Evolutionary conservation across 2,329 filamentous ascomycete species (phyloP), one percentile per base, ranked within the genome.

Genomic region (Botrytis sinoallii): DNA sequence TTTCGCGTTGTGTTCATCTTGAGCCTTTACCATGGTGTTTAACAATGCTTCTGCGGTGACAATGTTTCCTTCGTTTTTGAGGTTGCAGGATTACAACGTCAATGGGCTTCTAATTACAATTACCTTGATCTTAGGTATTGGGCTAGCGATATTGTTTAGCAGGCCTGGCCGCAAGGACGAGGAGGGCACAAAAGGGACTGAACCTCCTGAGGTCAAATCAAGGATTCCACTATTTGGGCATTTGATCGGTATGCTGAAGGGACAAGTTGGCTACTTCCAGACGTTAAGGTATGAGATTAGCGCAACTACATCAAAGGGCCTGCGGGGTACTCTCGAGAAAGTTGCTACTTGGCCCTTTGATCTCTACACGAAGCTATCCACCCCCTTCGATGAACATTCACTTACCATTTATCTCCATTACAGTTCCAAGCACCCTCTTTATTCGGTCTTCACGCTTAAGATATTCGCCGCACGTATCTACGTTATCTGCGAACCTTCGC

Each of bases 191-290:
- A 67, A 75, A 32, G 70, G 67, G 44, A 68, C 63, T 66, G 85
- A 87, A 73, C 85, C 86, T 14, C 84, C 84, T 5, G 73, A 83
- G 0, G 42, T 86, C 38, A 81, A 81, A 38, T 80, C 84, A 0
- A 79, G 63, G 25, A 80, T 87, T 48, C 85, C 85, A 0, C 79
- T 84, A 44, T 75, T 87, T 59, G 85, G 85, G 2, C 85, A 87
- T 75, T 80, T 86, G 32, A 77, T 87, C 42, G 83, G 83, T 14
- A 80, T 86, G 76, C 75, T 85, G 57, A 76, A 79, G 63, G 78
- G 81, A 67, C 80, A 82, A 66, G 78, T 81, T 52, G 77, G 79
- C 68, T 86, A 85, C 72, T 79, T 82, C 70, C 75, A 78, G 29
- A 81, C 78, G 38, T 63, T 86, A 16, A 82, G 83, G 84, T 85